These are phyloP conservation scores for Sclerotinia glacialis DNA, from an alignment of 2,329 filamentous ascomycete genomes.

Conservation along the genomic window DNA sequence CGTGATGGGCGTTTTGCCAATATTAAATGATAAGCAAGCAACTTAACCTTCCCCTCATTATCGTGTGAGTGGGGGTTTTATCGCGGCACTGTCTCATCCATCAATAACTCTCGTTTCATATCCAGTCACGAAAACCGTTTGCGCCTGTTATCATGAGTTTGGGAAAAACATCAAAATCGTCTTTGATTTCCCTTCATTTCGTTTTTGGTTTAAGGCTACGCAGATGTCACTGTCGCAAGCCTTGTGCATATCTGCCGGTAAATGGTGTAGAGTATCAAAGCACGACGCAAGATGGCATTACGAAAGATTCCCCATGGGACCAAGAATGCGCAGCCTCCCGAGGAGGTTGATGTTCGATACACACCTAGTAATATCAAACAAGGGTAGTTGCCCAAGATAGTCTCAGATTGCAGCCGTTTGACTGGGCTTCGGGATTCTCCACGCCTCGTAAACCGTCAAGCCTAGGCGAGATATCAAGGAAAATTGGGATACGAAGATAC, in stretches of 20 bases:
- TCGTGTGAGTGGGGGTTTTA: constrained; percentile 13
- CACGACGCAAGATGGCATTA: constrained; percentile 17
- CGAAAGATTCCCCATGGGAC: constrained; percentile 10
- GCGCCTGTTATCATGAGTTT: constrained; percentile 9
- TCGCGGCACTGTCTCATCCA: constrained; percentile 18
- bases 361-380: constrained; percentile 21
- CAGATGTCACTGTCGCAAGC: constrained; percentile 20
- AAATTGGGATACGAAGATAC: background rate
- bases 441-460: constrained; percentile 10
- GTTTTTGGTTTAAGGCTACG: constrained; percentile 4
- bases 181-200: background rate
- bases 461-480: background rate
- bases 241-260: constrained; percentile 19
- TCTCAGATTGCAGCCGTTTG: constrained; percentile 27
- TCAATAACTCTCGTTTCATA: constrained; percentile 25
- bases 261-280: constrained; percentile 11
- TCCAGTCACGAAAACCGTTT: constrained; percentile 22
- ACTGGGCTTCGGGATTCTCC: constrained; percentile 24
- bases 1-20: background rate
- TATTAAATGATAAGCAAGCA: constrained; percentile 15
- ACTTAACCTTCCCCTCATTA: constrained; percentile 14
- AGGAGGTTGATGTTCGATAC: constrained; percentile 22
- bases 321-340: constrained; percentile 26
- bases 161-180: constrained; percentile 19
- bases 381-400: constrained; percentile 24